Evolutionary conservation across 2,329 filamentous ascomycete species (phyloP).

Genomic region (Xylariaceae sp.): DNA sequence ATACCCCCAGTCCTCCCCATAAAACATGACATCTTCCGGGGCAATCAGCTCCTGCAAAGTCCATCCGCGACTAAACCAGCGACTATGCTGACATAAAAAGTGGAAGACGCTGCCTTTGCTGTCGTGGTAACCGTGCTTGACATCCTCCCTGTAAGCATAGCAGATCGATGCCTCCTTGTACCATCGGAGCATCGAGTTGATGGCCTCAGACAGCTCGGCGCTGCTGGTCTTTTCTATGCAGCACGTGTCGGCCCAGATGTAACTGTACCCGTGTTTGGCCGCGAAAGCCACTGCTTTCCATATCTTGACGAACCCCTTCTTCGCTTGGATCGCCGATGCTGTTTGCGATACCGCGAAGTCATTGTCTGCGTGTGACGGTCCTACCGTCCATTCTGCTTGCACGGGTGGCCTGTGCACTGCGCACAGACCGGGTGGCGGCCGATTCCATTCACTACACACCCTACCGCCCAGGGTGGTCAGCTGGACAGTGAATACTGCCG

Average conservation of each 20-base stretch:
- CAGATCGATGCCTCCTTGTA: constrained; percentile 11
- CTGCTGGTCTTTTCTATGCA: constrained; percentile 19
- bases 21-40: constrained; percentile 17
- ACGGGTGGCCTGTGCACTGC: no score
- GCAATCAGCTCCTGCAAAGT: constrained; percentile 17
- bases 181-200: constrained; percentile 17
- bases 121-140: neutral
- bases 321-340: constrained; percentile 5
- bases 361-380: no score
- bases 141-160: constrained; percentile 18
- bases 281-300: constrained; percentile 8
- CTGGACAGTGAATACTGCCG: no score
- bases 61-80: constrained; percentile 16
- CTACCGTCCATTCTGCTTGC: no score
- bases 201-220: constrained; percentile 17
- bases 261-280: constrained; percentile 6
- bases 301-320: constrained; percentile 18
- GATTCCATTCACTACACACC: no score
- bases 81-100: constrained; percentile 5
- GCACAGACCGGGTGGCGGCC: no score
- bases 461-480: no score
- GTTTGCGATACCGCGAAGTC: constrained; percentile 6
- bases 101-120: neutral
- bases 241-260: constrained; percentile 18
- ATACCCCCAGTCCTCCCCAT: constrained; percentile 7